Percentiles rank a stretch among this genome's conserved stretches.
phyloP scores from a whole-genome alignment of 768 basidiomycete species.

The Pleurotus platypus region DNA sequence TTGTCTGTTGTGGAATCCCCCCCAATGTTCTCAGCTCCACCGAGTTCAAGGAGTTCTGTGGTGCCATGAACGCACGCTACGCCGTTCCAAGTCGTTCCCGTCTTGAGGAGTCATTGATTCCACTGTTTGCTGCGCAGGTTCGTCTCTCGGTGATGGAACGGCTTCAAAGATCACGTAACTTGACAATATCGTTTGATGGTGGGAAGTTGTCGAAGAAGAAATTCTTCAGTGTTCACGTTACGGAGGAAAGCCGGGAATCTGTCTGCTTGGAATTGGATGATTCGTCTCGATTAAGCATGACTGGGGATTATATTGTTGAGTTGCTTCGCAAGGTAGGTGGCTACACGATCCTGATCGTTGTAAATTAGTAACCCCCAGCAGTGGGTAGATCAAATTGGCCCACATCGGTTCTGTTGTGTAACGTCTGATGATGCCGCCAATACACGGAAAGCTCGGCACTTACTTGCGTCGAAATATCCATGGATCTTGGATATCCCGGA shows the following conservation, averaged over 20 bases:
- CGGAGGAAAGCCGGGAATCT: conserved; percentile 4
- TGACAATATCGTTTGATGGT: conserved; percentile 13
- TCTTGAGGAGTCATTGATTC: conserved; percentile 9
- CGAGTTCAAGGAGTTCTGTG: conserved; percentile 10
- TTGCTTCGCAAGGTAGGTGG: conserved; percentile 5
- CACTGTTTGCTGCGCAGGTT: conserved; percentile 9
- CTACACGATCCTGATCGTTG: neutral
- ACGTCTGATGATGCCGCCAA: neutral
- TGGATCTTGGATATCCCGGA: conserved; percentile 8
- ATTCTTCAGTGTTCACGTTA: conserved; percentile 9
- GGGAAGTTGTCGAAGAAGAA: conserved; percentile 9
- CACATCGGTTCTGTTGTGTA: neutral
- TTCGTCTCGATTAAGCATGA: conserved; percentile 12
- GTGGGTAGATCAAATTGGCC: neutral
- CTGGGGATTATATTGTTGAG: conserved; percentile 9
- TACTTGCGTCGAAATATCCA: neutral
- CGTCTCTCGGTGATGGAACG: conserved; percentile 3
- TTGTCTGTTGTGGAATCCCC: conserved; percentile 8
- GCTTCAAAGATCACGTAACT: neutral
- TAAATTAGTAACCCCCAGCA: neutral
- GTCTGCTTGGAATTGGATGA: conserved; percentile 12
- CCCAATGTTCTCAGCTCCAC: conserved; percentile 7
- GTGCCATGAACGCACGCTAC: conserved; percentile 5
- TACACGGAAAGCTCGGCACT: neutral
- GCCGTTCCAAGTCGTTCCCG: neutral